These are phyloP conservation scores for Angophora floribunda DNA, from an alignment of 345 rosid genomes.

Conservation along the genomic window DNA sequence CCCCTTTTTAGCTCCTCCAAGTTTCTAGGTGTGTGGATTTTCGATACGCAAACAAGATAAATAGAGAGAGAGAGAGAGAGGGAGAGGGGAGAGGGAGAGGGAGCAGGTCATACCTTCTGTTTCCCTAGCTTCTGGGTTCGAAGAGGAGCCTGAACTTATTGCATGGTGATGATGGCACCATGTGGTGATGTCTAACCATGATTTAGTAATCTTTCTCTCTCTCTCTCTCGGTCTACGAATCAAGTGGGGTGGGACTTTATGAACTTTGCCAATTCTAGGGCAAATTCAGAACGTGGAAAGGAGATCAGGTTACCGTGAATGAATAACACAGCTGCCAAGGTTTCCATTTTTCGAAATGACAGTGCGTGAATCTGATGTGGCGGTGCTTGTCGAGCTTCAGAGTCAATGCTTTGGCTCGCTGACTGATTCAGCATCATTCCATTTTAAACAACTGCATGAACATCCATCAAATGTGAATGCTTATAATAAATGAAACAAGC, in stretches of 20 bases:
- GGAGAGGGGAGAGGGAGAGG: too few species aligned
- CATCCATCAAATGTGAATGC: neutral
- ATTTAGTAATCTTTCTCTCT: too few species aligned
- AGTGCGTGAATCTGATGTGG: neutral
- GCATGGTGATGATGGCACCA: too few species aligned
- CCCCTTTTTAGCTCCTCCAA: too few species aligned
- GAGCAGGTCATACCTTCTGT: too few species aligned
- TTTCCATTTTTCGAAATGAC: neutral
- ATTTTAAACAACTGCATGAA: neutral
- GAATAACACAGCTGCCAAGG: neutral
- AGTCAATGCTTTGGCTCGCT: neutral
- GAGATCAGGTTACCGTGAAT: neutral
- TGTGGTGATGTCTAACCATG: too few species aligned
- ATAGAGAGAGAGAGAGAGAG: too few species aligned
- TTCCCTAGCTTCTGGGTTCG: too few species aligned
- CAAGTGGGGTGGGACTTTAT: neutral
- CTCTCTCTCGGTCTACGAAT: too few species aligned
- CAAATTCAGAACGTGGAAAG: neutral
- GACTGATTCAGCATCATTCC: neutral
- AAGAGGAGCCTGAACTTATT: too few species aligned
- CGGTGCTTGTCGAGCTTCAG: neutral
- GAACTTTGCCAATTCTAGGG: neutral
- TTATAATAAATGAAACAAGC: neutral
- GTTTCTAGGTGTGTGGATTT: too few species aligned
- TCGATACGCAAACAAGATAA: too few species aligned